Conservation (phyloP, 176 grass and related monocot species). For the Panicum miliaceum region DNA sequence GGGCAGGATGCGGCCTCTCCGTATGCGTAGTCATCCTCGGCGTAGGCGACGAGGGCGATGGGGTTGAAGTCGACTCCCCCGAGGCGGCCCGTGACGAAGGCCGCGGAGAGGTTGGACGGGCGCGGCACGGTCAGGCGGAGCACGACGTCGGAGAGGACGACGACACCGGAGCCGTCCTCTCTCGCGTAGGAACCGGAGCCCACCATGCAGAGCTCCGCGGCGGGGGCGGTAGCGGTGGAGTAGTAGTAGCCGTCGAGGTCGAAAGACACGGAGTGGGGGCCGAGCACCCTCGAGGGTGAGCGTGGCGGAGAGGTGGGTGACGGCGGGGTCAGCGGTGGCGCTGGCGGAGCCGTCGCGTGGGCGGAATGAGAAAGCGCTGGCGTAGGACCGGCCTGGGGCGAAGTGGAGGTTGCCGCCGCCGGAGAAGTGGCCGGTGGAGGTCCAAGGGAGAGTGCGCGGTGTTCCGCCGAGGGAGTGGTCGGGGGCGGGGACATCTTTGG, state of each 20-base stretch:
- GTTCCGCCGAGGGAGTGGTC: background rate
- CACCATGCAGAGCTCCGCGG: constrained; percentile 29
- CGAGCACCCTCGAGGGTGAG: background rate
- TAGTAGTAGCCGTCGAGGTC: constrained; percentile 23
- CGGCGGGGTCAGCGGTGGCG: constrained; percentile 7
- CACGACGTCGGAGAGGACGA: constrained; percentile 6
- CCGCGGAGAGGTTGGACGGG: constrained; percentile 2
- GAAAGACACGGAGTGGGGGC: constrained; percentile 23
- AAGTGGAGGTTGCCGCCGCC: background rate
- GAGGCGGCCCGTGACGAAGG: constrained; percentile 20
- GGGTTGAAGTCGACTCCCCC: background rate
- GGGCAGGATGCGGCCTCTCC: background rate
- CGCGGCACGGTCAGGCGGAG: constrained; percentile 20
- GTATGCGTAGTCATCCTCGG: constrained; percentile 1
- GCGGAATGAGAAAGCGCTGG: background rate
- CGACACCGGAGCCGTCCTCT: constrained; percentile 28
- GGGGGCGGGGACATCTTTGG: background rate
- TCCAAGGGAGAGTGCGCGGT: background rate
- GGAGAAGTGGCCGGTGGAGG: constrained; percentile 28
- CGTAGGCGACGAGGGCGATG: constrained; percentile 12
- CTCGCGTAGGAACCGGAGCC: constrained; percentile 5
- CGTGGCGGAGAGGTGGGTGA: background rate
- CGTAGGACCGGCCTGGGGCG: background rate
- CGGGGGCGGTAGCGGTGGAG: background rate
- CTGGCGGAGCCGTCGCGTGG: background rate